Evolutionary conservation across 345 rosid genomes (phyloP), one percentile per base, ranked within the genome.

Genomic region (Brassica incana): DNA sequence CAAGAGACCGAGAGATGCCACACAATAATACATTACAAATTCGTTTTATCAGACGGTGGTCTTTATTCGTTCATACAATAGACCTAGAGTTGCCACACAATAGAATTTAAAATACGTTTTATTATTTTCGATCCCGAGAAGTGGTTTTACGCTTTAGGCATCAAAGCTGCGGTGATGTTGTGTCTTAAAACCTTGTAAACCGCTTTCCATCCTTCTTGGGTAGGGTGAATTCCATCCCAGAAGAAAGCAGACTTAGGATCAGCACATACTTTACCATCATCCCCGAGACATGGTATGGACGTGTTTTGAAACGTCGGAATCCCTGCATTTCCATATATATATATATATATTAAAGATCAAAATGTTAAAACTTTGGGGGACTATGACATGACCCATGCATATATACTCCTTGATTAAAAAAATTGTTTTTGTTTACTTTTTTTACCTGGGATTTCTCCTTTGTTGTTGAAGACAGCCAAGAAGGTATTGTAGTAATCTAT

Each of bases 401-500:
- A 23, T 23, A 23, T 23, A 23, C 25, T 58, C 29, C 62, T 58
- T 59, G 30, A 18, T 20, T 58, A 59, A 60, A 23, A 60, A 59
- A 58, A 8, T 1, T 1, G 6, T 9, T 59, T 23, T 59, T 2
- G 3, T 11, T 11, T 0, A 7, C 8, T 23, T 32, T 54, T 0
- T 4, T 69, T 48, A 84, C 85, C 80, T 77, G 65, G 62, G 9
- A 67, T 56, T 9, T 27, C 45, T 16, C 76, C 77, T 77, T 73
- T 87, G 83, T 71, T 67, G 2, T 86, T 78, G 63, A 93, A 59
- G 8, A 78, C 81, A 1, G 79, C 74, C 81, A 70, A 75, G 86
- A 93, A 91, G 7, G 92, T 85, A 2, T 63, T 15, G 77, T 85
- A 81, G 64, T 88, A 78, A 77, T 93, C 93, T 14, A 90, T 65